Percentiles rank a stretch among this genome's conserved stretches.
Evolutionary conservation across 2,329 filamentous ascomycete genomes (phyloP).

Genomic region (Septoria petroselini): DNA sequence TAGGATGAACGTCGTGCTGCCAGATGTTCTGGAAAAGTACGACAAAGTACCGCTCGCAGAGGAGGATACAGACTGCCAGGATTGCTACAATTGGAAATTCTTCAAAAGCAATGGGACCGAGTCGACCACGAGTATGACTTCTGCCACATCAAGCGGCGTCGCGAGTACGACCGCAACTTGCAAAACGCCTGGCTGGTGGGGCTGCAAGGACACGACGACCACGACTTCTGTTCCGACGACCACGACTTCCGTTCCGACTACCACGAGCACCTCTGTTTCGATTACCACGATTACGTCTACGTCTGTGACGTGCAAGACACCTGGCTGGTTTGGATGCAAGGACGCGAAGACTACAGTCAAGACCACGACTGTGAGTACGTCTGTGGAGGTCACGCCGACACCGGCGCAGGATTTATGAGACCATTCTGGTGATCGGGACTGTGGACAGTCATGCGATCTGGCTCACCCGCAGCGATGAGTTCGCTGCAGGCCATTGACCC

Average conservation of each 20-base stretch:
- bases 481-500: too few species aligned
- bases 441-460: too few species aligned
- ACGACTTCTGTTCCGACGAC: slow-evolving; percentile 38
- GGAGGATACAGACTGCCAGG: slow-evolving; percentile 71
- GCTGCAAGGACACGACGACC: slow-evolving; percentile 62
- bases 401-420: background rate
- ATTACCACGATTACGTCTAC: slow-evolving; percentile 41
- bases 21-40: slow-evolving; percentile 80
- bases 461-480: too few species aligned
- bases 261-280: slow-evolving; percentile 25
- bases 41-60: slow-evolving; percentile 74
- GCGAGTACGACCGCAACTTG: slow-evolving; percentile 77
- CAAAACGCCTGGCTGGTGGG: slow-evolving; percentile 91
- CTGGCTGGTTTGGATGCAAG: slow-evolving; percentile 66
- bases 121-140: slow-evolving; percentile 56
- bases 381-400: background rate
- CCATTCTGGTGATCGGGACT: too few species aligned
- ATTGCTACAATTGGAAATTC: slow-evolving; percentile 92
- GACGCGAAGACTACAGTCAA: slow-evolving; percentile 46
- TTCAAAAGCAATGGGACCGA: slow-evolving; percentile 88
- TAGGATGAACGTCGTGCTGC: slow-evolving; percentile 80
- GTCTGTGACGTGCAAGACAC: slow-evolving; percentile 53
- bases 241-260: slow-evolving; percentile 32
- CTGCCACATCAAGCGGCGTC: slow-evolving; percentile 55
- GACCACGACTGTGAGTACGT: slow-evolving; percentile 24